Conservation (phyloP, 2,329 filamentous ascomycete genomes). For the Pseudogymnoascus destructans region DNA sequence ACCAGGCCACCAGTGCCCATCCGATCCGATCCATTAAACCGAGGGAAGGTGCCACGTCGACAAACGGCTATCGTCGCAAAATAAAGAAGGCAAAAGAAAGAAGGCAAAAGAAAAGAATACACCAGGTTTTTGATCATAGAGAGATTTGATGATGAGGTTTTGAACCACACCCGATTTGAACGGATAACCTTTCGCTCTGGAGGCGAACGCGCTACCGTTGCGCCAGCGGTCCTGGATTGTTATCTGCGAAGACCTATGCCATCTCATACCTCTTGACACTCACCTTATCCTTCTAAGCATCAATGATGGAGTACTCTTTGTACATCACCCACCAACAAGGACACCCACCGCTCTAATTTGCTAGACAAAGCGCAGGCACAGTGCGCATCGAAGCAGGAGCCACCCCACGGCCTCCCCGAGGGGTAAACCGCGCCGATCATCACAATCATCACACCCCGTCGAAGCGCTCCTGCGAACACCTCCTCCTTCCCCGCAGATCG, state of each 20-base stretch:
- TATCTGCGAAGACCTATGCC: neutral
- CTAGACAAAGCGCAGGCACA: neutral
- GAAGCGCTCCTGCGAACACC: slow-evolving; percentile 3
- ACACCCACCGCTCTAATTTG: neutral
- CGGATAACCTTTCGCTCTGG: slow-evolving; percentile 10
- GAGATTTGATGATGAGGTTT: slow-evolving; percentile 7
- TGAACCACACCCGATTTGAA: slow-evolving; percentile 11
- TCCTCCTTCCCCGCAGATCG: neutral
- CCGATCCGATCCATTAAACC: neutral
- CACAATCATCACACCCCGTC: neutral
- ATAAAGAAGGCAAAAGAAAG: neutral
- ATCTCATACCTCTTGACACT: neutral
- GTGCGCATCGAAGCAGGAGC: neutral
- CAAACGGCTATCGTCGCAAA: neutral
- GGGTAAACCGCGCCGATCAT: neutral
- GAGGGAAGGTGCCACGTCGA: slow-evolving; percentile 3
- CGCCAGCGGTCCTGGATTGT: slow-evolving; percentile 8
- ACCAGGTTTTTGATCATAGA: slow-evolving; percentile 2
- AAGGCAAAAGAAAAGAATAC: neutral
- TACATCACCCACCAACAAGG: neutral
- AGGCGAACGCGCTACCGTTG: slow-evolving; percentile 10
- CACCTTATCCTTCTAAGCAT: neutral
- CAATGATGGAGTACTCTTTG: neutral
- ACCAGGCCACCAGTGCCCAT: neutral
- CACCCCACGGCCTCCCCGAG: neutral